phyloP scores from a whole-genome alignment of 2,329 filamentous ascomycete genomes.

The Pseudophaeomoniella oleicola region DNA sequence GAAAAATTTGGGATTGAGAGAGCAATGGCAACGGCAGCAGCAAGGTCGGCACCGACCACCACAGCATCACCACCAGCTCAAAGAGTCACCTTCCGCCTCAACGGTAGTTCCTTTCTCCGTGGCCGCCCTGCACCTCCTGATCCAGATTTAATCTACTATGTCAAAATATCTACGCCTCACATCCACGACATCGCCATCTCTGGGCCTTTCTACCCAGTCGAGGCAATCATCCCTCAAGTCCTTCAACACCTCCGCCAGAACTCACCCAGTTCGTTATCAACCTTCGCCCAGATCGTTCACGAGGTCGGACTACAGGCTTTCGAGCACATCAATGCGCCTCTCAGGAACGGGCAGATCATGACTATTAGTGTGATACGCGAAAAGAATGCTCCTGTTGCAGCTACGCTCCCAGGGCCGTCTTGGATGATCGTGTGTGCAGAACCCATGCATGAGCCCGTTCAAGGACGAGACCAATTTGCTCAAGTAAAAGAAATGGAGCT shows the following conservation, averaged over 20 bases:
- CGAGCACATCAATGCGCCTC: conserved; percentile 3
- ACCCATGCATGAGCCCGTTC: background rate
- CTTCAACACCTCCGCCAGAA: conserved; percentile 1
- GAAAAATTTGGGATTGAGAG: too few relatives aligned
- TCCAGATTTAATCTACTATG: conserved; percentile 5
- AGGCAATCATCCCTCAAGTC: background rate
- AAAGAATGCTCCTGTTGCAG: conserved; percentile 1
- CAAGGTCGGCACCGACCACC: background rate
- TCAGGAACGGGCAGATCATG: conserved; percentile 4
- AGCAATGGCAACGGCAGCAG: background rate
- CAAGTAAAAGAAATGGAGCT: conserved; percentile 1
- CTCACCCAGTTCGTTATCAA: background rate
- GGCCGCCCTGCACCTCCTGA: background rate
- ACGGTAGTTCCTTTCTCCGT: background rate
- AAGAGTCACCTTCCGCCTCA: background rate
- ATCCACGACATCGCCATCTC: conserved; percentile 4
- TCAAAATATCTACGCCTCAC: conserved; percentile 3
- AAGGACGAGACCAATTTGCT: background rate
- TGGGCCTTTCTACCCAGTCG: conserved; percentile 4
- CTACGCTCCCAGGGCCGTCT: conserved; percentile 1
- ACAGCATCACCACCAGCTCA: background rate
- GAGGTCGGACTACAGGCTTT: background rate
- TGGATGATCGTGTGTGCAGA: conserved; percentile 1
- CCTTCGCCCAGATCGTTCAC: conserved; percentile 1
- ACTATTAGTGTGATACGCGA: conserved; percentile 2